phyloP scores from a whole-genome alignment of 2,329 filamentous ascomycete species.

The Setomelanomma holmii region DNA sequence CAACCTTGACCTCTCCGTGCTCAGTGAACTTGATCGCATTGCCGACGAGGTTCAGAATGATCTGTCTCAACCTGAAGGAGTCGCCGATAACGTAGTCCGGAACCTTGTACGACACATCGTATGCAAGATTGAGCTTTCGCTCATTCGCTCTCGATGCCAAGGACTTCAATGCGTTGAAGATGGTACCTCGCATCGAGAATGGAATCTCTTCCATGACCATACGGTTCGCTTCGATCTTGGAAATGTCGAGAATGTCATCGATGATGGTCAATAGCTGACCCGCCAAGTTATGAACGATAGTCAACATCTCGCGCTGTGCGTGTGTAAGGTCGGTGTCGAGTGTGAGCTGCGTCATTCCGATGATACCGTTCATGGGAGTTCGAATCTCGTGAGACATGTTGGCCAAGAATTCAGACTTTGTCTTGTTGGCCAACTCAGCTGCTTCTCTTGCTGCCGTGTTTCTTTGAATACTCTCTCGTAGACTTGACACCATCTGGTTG shows the following conservation, averaged over 20 bases:
- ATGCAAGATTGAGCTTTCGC: conserved; percentile 89
- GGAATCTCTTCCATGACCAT: conserved; percentile 99
- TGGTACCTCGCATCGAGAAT: conserved; percentile 90
- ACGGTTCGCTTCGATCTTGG: conserved; percentile 87
- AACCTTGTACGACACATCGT: conserved; percentile 90
- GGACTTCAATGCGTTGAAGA: conserved; percentile 97
- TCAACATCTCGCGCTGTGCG: conserved; percentile 97
- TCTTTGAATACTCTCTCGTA: conserved; percentile 93
- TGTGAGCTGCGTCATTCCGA: conserved; percentile 96
- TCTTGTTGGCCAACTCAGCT: conserved; percentile 95
- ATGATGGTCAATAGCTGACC: conserved; percentile 98
- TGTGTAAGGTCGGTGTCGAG: conserved; percentile 92
- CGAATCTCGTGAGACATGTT: conserved; percentile 99
- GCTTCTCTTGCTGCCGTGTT: conserved; percentile 96
- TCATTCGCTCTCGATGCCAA: conserved; percentile 97
- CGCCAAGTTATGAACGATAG: conserved; percentile 95
- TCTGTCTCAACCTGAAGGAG: conserved; percentile 93
- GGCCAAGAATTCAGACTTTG: conserved; percentile 96
- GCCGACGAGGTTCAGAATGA: conserved; percentile 95
- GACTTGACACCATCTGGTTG: conserved; percentile 97
- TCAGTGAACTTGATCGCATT: conserved; percentile 99
- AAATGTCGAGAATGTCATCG: conserved; percentile 74
- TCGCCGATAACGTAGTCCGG: conserved; percentile 96
- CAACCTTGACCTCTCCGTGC: conserved; percentile 92
- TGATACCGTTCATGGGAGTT: conserved; percentile 97